Base-by-base conservation (phyloP, 1,139 yeast species). In the Geotrichum fermentans region DNA sequence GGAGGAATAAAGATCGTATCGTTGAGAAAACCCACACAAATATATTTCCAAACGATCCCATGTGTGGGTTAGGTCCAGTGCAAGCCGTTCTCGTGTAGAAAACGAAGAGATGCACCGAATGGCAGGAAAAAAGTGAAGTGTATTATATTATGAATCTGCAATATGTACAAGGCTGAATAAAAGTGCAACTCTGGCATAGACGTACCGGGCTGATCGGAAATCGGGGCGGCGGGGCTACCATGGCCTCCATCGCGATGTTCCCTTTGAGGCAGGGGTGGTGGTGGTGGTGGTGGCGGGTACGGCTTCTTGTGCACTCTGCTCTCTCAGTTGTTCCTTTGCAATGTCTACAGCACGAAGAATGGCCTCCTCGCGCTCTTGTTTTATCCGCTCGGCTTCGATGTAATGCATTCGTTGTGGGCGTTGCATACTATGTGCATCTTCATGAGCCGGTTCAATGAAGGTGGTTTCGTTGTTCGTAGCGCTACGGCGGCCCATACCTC, bases 321-420 rank as follows among this genome's bases (percentile, higher is more conserved):
- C 30, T 24, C 24, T 37, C 17, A 50, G 39, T 28, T 50, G 47
- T 14, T 45, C 52, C 24, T 75, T 73, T 1, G 70, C 71, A 47
- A 70, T 61, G 52, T 74, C 80, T 52, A 75, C 69, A n/a, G 80
- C 86, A 51, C 78, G 68, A 58, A 85, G 70, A 62, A 77, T 65
- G 30, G 73, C 73, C 61, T 84, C 94, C 61, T 86, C 95, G 47
- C 78, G 74, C 51, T 80, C 79, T 63, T 85, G 94, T 53, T 77
- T 72, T 29, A 81, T 73, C 55, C 86, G 72, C 63, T 84, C 85
- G 0, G 94, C 95, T 62, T 83, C 88, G 54, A 84, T 75, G 6
- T 81, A 74, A 60, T 86, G 96, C 59, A 80, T 77, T 64, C 78
- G 78, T 50, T 82, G 79, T 5, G 89, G 94, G 65, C 85, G 73